Conservation (phyloP, 2,329 filamentous ascomycete genomes). For the Aureobasidium sp. region DNA sequence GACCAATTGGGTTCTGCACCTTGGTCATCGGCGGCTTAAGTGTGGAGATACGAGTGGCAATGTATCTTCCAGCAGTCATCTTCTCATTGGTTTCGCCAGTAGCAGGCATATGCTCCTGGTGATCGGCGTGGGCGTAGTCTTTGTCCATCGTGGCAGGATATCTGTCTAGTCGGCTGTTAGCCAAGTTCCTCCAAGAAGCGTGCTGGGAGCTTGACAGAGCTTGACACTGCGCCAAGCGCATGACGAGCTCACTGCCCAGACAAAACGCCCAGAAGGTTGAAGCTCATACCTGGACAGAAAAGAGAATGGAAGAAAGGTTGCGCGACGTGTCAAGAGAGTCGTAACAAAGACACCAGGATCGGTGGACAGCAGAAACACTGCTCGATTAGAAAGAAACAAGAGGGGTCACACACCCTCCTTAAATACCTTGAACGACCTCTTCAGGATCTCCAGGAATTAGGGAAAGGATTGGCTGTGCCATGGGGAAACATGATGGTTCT, state of each 20-base stretch:
- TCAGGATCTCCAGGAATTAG: not conserved
- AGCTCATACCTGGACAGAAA: not conserved
- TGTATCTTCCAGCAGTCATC: slow-evolving; percentile 40
- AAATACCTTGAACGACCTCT: not conserved
- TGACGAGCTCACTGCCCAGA: slow-evolving; percentile 5
- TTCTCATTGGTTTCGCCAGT: slow-evolving; percentile 18
- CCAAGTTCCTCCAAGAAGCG: not conserved
- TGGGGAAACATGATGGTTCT: not conserved
- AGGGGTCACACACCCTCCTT: not conserved
- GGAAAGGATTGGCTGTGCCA: not conserved
- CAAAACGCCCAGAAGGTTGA: not conserved
- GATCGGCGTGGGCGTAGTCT: not conserved
- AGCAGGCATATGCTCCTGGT: slow-evolving; percentile 3
- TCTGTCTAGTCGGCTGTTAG: not conserved
- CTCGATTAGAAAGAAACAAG: not conserved
- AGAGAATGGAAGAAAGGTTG: not conserved
- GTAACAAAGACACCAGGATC: not conserved
- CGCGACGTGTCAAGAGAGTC: not conserved
- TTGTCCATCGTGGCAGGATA: not conserved
- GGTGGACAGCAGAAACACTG: not conserved
- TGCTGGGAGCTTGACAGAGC: not conserved
- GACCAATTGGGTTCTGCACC: slow-evolving; percentile 41
- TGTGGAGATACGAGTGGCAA: slow-evolving; percentile 45
- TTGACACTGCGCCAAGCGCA: not conserved
- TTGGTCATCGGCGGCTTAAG: slow-evolving; percentile 49